Base-by-base conservation (phyloP, 495 filamentous ascomycete species). In the Chaetomidium leptoderma region DNA sequence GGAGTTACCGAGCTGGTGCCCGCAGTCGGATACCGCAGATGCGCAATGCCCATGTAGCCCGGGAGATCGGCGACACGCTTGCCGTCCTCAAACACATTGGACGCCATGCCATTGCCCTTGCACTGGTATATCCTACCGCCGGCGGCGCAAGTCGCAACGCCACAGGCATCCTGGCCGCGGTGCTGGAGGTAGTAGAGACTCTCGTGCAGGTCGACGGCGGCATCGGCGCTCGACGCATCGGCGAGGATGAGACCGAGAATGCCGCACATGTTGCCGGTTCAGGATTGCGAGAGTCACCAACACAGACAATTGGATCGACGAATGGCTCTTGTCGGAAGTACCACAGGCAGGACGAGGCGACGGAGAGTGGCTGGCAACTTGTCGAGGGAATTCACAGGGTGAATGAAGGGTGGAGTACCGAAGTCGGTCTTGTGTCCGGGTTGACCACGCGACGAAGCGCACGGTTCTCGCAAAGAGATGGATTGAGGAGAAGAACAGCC, bases 61-160 rank as follows among this genome's bases (percentile, higher is more conserved):
- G 89, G 89, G 45, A 96, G 86, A 64, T 92, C 88, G 46, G 77
- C 72, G 19, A 92, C 80, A 45, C 87, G 81, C 46, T 85, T 81
- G 55, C 88, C 90, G 57, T 92, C 86, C 40, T 83, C 80, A 74
- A 95, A 95, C 57, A 95, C 67, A 74, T 89, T 90, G 57, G 87
- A 82, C 24, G 89, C 93, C 82, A 96, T 89, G 33, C 91, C 92
- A 70, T 92, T 92, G 52, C 91, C 89, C 75, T 96, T 97, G 71
- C 89, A 85, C 64, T 96, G 91, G 72, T 85, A 91, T 55, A 96
- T 87, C 13, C 88, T 81, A 59, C 92, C 91, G 14, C 89, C 88
- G 0, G 80, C 70, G 6, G 82, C 86, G 65, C 89, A 95, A 23
- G 86, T 91, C 6, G 85, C 81, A 50, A 95, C 92, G 49, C 92